Evolutionary conservation across 805 yeast genomes (phyloP).

Genomic region (Maudiozyma serrabonitensis): DNA sequence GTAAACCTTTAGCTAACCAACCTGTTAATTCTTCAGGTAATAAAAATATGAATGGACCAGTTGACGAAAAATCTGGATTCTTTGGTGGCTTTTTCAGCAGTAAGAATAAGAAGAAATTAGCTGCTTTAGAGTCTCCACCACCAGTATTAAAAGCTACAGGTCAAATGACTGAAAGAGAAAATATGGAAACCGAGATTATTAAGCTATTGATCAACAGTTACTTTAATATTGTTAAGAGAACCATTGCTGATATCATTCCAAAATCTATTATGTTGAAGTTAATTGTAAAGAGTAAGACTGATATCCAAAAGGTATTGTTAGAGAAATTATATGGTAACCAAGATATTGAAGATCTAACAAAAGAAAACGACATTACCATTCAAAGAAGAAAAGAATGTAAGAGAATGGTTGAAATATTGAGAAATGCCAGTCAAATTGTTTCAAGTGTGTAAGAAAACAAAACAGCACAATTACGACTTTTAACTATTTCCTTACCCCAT

Average conservation of each 20-base stretch:
- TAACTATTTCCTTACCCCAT: too few relatives aligned
- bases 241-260: conserved; percentile 88
- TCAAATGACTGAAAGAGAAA: conserved; percentile 83
- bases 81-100: conserved; percentile 92
- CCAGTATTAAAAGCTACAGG: conserved; percentile 89
- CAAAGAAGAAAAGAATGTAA: conserved; percentile 91
- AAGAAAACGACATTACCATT: conserved; percentile 85
- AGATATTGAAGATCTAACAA: conserved; percentile 67
- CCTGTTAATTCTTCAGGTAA: conserved; percentile 24
- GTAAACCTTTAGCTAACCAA: conserved; percentile 57
- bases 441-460: conserved; percentile 27
- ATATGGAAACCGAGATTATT: conserved; percentile 94
- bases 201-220: conserved; percentile 85
- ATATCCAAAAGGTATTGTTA: conserved; percentile 80
- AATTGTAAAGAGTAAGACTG: conserved; percentile 73
- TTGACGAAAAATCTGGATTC: conserved; percentile 57
- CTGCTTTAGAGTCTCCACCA: conserved; percentile 96
- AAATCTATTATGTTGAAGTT: conserved; percentile 91
- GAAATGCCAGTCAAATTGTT: conserved; percentile 85
- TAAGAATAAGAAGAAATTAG: conserved; percentile 87
- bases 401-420: conserved; percentile 89
- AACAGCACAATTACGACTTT: not conserved
- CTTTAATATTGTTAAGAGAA: conserved; percentile 84
- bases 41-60: conserved; percentile 24
- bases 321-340: conserved; percentile 70